Percentiles rank a stretch among this genome's conserved stretches.
Evolutionary conservation across 2,329 filamentous ascomycete genomes (phyloP).

Genomic region (Hypoxylon sp.): DNA sequence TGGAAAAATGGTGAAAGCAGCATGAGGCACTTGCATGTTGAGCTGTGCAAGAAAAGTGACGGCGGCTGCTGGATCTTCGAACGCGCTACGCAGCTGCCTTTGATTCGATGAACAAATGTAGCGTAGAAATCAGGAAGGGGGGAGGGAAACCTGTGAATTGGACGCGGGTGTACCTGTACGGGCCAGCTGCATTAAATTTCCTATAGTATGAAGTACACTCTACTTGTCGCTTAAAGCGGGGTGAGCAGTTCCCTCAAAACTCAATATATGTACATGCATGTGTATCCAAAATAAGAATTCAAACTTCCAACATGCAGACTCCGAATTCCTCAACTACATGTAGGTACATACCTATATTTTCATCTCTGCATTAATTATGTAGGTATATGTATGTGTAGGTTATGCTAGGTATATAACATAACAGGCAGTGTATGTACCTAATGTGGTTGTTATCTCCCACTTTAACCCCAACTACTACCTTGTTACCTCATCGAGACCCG

Average conservation of each 20-base stretch:
- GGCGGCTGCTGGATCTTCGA: conserved; percentile 51
- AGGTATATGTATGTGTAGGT: neutral
- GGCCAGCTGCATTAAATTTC: neutral
- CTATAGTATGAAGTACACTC: neutral
- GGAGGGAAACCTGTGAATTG: conserved; percentile 10
- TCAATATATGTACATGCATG: neutral
- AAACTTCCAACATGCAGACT: conserved; percentile 6
- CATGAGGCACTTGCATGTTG: conserved; percentile 38
- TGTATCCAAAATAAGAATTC: conserved; percentile 9
- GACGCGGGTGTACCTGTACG: conserved; percentile 16
- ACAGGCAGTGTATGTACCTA: no score
- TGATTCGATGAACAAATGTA: conserved; percentile 50
- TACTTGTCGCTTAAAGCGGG: conserved; percentile 26
- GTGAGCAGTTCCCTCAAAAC: conserved; percentile 3
- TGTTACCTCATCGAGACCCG: neutral
- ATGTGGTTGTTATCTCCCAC: no score
- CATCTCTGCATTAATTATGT: no score
- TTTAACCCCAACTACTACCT: no score
- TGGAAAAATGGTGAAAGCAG: conserved; percentile 37
- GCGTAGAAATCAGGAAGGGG: conserved; percentile 12
- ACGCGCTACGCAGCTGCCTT: conserved; percentile 52
- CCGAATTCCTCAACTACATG: neutral
- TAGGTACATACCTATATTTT: no score
- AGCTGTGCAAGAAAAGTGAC: conserved; percentile 41
- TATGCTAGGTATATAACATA: no score